Percentiles rank a stretch among this genome's conserved stretches.
Evolutionary conservation across 2,329 filamentous ascomycete genomes (phyloP).

Genomic region (Pseudopyrenochaeta lycopersici): DNA sequence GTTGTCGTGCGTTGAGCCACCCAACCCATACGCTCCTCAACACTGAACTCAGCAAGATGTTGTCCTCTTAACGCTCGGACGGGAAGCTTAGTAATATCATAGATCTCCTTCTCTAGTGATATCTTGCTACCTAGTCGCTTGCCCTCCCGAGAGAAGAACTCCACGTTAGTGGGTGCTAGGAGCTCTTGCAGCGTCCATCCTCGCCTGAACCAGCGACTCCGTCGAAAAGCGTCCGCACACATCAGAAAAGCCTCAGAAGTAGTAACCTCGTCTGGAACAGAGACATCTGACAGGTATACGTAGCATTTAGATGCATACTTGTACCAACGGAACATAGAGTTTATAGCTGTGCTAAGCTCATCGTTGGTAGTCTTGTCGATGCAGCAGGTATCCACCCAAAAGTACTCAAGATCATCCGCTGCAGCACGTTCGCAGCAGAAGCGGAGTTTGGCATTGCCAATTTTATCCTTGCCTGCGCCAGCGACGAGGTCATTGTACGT

Average conservation of each 20-base stretch:
- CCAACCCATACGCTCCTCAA: conserved; percentile 37
- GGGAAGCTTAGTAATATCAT: conserved; percentile 20
- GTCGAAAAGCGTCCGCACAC: conserved; percentile 2
- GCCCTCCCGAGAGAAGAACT: conserved; percentile 4
- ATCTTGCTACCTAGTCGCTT: conserved; percentile 3
- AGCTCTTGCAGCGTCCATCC: too few species aligned
- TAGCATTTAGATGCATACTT: not conserved
- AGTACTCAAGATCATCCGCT: not conserved
- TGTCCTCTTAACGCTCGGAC: conserved; percentile 7
- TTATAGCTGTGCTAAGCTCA: conserved; percentile 2
- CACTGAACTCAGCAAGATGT: conserved; percentile 15
- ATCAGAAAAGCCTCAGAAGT: not conserved
- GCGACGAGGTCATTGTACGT: not conserved
- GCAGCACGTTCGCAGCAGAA: conserved; percentile 6
- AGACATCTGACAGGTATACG: too few species aligned
- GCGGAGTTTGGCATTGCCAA: not conserved
- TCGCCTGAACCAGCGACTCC: not conserved
- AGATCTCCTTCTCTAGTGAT: conserved; percentile 9
- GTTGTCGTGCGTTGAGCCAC: conserved; percentile 23
- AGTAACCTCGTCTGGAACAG: conserved; percentile 1
- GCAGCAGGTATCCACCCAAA: not conserved
- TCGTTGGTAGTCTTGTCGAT: not conserved
- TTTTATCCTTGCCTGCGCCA: not conserved
- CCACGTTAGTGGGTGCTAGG: not conserved
- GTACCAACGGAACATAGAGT: conserved; percentile 7